Percentiles rank a stretch among this genome's conserved stretches.
Evolutionary conservation across 345 rosid species (phyloP).

Genomic region (Salix purpurea): DNA sequence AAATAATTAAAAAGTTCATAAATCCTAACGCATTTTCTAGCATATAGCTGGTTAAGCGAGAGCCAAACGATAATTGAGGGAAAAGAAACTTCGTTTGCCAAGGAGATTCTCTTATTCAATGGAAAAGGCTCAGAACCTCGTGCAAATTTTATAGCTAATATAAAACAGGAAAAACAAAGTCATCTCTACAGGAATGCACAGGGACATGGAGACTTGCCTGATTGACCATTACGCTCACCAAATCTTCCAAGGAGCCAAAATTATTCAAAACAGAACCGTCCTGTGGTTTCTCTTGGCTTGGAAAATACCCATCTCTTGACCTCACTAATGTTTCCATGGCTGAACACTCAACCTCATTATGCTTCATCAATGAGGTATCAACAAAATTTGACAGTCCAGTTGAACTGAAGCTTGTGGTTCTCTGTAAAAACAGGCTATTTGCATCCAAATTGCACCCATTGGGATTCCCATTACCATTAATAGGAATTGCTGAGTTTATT

Average conservation of each 20-base stretch:
- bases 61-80: not conserved
- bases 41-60: not conserved
- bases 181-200: not conserved
- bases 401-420: conserved; percentile 38
- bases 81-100: not conserved
- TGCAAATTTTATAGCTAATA: not conserved
- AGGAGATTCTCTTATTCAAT: not conserved
- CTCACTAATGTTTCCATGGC: conserved; percentile 33
- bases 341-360: conserved; percentile 33
- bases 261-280: conserved; percentile 38
- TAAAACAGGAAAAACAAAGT: not conserved
- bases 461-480: conserved; percentile 23
- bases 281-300: conserved; percentile 46
- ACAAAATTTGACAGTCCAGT: conserved; percentile 30
- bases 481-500: conserved; percentile 33
- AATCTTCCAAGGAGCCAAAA: conserved; percentile 65
- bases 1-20: not conserved
- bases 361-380: conserved; percentile 34
- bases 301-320: conserved; percentile 37
- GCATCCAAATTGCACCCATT: conserved; percentile 35
- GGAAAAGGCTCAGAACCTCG: not conserved
- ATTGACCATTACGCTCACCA: conserved; percentile 53
- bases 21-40: not conserved
- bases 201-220: conserved; percentile 37
- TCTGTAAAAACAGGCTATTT: conserved; percentile 28